A percentile compares a stretch with the other conserved stretches of the same genome.
Evolutionary conservation across 257 asterid genomes (phyloP).

Genomic region (Nicotiana otophora): DNA sequence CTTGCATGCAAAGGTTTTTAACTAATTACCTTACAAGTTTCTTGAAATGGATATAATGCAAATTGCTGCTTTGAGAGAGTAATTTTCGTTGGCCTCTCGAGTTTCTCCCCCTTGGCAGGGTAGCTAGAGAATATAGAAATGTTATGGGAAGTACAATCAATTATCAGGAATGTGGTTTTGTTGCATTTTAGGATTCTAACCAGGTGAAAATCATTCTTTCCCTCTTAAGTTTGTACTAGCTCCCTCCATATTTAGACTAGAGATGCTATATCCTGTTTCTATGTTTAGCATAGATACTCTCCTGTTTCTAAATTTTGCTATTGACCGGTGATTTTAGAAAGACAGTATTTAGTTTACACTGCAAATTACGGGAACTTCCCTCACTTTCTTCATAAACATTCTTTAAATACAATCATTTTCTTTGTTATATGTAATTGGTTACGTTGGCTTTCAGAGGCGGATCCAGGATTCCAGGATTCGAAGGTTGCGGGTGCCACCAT

Average conservation of each 20-base stretch:
- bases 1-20: background rate
- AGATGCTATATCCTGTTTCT: background rate
- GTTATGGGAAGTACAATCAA: background rate
- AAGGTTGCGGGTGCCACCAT: too few species aligned
- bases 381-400: too few species aligned
- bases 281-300: background rate
- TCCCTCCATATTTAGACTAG: background rate
- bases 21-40: background rate
- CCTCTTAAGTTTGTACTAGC: background rate
- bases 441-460: too few species aligned
- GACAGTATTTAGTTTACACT: background rate
- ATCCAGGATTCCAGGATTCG: too few species aligned
- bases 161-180: background rate
- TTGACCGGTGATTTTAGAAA: background rate
- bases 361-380: too few species aligned
- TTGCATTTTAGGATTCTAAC: background rate
- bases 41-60: background rate
- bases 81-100: background rate
- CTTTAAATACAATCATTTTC: too few species aligned
- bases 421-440: too few species aligned
- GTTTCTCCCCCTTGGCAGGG: background rate
- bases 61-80: background rate
- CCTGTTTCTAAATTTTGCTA: background rate
- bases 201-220: background rate
- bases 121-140: background rate